Evolutionary conservation across 768 basidiomycete species (phyloP).

Genomic region (Amanita exitialis): DNA sequence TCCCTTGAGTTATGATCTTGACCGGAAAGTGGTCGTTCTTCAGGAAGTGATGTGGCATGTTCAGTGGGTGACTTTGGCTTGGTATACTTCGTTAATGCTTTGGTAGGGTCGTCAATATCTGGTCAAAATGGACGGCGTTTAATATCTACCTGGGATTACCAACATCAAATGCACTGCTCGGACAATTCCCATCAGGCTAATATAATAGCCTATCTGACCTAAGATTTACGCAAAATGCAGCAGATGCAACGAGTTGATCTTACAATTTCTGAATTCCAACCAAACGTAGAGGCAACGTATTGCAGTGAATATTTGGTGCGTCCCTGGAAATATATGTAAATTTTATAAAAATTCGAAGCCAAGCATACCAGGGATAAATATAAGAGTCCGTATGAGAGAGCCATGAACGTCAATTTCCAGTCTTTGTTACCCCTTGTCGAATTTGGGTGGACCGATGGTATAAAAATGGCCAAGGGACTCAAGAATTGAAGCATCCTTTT

Average conservation of each 20-base stretch:
- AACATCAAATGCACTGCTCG: slow-evolving; percentile 47
- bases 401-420: slow-evolving; percentile 57
- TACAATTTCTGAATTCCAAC: slow-evolving; percentile 60
- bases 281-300: slow-evolving; percentile 50
- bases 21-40: slow-evolving; percentile 21
- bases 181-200: slow-evolving; percentile 41
- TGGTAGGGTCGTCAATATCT: not conserved
- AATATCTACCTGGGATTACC: slow-evolving; percentile 48
- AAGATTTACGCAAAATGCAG: not conserved
- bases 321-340: slow-evolving; percentile 28
- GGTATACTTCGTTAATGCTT: slow-evolving; percentile 46
- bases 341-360: not conserved
- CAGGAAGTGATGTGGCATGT: slow-evolving; percentile 12
- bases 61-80: slow-evolving; percentile 30
- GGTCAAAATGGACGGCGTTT: not conserved
- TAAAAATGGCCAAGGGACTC: slow-evolving; percentile 58
- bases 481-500: slow-evolving; percentile 51
- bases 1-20: slow-evolving; percentile 3
- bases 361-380: slow-evolving; percentile 34
- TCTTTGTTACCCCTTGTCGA: slow-evolving; percentile 36
- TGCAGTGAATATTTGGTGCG: slow-evolving; percentile 49
- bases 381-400: slow-evolving; percentile 38
- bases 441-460: slow-evolving; percentile 32
- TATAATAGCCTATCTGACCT: slow-evolving; percentile 61
- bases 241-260: slow-evolving; percentile 10